Conservation (phyloP, 495 filamentous ascomycete species). For the Margaritispora aquatica region DNA sequence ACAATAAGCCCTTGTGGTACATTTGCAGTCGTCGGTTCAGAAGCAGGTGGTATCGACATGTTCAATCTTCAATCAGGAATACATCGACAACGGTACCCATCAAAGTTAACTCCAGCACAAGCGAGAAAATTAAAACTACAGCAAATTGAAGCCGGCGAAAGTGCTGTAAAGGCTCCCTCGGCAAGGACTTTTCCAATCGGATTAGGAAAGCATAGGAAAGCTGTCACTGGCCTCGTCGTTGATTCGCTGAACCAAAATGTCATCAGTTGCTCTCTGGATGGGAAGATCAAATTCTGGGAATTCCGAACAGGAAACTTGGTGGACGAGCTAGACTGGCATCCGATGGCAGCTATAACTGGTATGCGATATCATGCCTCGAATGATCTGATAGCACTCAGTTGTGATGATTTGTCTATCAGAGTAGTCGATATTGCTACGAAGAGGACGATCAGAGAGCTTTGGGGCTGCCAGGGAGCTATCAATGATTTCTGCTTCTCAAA, state of each 20-base stretch:
- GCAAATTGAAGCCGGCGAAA: constrained; percentile 43
- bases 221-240: constrained; percentile 78
- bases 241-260: constrained; percentile 78
- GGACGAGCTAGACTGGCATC: constrained; percentile 79
- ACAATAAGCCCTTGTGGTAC: constrained; percentile 86
- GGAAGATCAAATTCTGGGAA: constrained; percentile 98
- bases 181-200: constrained; percentile 35
- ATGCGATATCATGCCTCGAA: constrained; percentile 72
- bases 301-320: constrained; percentile 71
- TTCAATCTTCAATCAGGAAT: constrained; percentile 93
- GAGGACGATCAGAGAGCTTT: constrained; percentile 85
- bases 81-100: constrained; percentile 79
- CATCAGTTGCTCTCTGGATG: constrained; percentile 82
- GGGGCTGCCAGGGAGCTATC: constrained; percentile 75
- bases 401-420: constrained; percentile 81
- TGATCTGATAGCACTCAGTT: constrained; percentile 84
- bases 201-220: constrained; percentile 64
- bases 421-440: constrained; percentile 88
- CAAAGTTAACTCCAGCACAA: constrained; percentile 57
- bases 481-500: constrained; percentile 88
- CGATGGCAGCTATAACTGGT: constrained; percentile 68
- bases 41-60: constrained; percentile 76
- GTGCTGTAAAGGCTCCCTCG: constrained; percentile 21
- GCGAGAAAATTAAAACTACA: constrained; percentile 54
- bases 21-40: constrained; percentile 87